Evolutionary conservation across 1,284 basidiomycete species (phyloP), one percentile per base, ranked within the genome.

Genomic region (Afroboletus lepidellus): DNA sequence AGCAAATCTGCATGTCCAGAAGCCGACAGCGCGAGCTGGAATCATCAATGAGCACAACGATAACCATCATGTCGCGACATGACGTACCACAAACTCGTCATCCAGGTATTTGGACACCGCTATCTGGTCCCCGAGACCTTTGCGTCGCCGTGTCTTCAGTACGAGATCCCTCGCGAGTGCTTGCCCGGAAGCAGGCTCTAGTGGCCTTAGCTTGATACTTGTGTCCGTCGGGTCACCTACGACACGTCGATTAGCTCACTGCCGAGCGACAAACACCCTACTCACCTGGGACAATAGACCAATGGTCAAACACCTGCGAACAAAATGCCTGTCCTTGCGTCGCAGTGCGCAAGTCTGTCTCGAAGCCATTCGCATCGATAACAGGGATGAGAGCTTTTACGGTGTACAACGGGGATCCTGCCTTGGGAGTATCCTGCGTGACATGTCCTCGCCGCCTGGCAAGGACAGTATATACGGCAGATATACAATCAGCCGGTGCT

Each of bases 321-420:
- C 92, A 95, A 76, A 99, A 98, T 15, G 97, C 97, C 72, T 98
- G 94, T 21, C 97, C 97, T 71, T 97, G 91, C 23, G 97, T 99
- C 46, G 95, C 93, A 36, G 95, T 98, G 61, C 97, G 78, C 66
- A 99, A 73, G 75, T 99, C 97, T 7, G 95, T 98, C 76, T 99
- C 97, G 71, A 99, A 99, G 0, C 97, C 97, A 66, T 98, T 98
- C 32, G 97, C 92, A 66, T 99, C 97, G 58, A 99, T 94, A 36
- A 98, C 97, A 7, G 97, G 97, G 54, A 99, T 94, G 51, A 96
- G 83, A 1, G 97, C 97, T 72, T 98, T 95, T 57, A 99, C 92
- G 0, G 96, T 99, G 74, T 95, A 98, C 52, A 99, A 72, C 23
- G 97, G 96, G 18, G 94, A 97, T 47, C 97, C 97, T 3, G 95